Evolutionary conservation across 768 basidiomycete genomes (phyloP).

Genomic region (Boletellus sp.): DNA sequence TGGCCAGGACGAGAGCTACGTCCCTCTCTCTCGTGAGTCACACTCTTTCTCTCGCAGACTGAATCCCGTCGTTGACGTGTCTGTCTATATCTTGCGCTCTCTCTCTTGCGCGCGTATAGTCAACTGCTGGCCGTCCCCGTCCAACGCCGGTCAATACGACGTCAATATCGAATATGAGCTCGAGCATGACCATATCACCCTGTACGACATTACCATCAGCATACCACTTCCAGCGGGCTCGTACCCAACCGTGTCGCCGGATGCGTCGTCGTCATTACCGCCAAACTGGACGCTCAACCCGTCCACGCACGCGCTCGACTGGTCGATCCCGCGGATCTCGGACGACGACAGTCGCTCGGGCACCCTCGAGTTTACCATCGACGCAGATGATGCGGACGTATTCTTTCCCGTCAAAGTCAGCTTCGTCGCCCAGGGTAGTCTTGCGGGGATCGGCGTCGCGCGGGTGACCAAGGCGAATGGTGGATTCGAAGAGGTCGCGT

Average conservation of each 20-base stretch:
- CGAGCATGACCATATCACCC: constrained; percentile 73
- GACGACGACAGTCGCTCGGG: constrained; percentile 60
- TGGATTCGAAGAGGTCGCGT: constrained; percentile 47
- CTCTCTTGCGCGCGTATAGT: constrained; percentile 45
- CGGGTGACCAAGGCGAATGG: constrained; percentile 52
- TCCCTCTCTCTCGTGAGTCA: constrained; percentile 82
- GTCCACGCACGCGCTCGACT: constrained; percentile 76
- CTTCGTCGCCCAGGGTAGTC: constrained; percentile 77
- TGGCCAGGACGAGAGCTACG: constrained; percentile 86
- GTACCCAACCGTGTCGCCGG: constrained; percentile 64
- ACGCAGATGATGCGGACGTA: constrained; percentile 73
- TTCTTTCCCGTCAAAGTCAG: constrained; percentile 92
- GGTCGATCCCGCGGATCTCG: constrained; percentile 73
- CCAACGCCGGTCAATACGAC: constrained; percentile 88
- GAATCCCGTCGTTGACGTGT: not conserved
- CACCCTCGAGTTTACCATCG: constrained; percentile 86
- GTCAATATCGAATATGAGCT: constrained; percentile 98
- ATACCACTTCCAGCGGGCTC: constrained; percentile 89
- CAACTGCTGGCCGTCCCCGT: constrained; percentile 95
- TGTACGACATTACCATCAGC: constrained; percentile 83
- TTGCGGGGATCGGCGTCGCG: constrained; percentile 71
- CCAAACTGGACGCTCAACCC: constrained; percentile 77
- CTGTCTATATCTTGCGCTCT: not conserved
- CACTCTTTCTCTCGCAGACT: not conserved
- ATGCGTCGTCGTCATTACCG: too few species aligned